Percentiles rank a stretch among this genome's conserved stretches.
Conservation (phyloP, 805 yeast species). For the Barnettozyma californica region DNA sequence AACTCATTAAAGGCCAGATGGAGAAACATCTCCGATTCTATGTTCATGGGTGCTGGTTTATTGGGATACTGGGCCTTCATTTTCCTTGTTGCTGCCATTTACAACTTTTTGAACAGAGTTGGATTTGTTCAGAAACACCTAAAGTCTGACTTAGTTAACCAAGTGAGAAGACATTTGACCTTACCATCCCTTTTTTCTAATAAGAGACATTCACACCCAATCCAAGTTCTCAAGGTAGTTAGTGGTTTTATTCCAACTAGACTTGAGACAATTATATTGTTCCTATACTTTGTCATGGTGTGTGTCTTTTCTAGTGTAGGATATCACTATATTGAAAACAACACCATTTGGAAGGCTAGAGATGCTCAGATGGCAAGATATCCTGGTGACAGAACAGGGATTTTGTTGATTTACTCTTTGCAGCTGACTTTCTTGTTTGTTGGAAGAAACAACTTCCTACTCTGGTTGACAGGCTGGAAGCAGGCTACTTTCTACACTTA, state of each 20-base stretch:
- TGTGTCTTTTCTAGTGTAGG: slow-evolving; percentile 16
- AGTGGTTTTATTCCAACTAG: slow-evolving; percentile 24
- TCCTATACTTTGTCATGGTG: slow-evolving; percentile 28
- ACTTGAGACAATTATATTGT: slow-evolving; percentile 25
- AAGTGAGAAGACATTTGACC: slow-evolving; percentile 14
- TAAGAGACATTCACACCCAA: slow-evolving; percentile 19
- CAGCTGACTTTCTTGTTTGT: slow-evolving; percentile 59
- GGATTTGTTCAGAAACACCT: slow-evolving; percentile 15
- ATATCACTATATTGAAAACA: slow-evolving; percentile 13
- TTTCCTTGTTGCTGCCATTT: slow-evolving; percentile 35
- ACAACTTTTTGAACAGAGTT: slow-evolving; percentile 17
- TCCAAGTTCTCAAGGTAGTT: slow-evolving; percentile 8
- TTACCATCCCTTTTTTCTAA: slow-evolving; percentile 15
- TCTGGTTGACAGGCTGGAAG: slow-evolving; percentile 58
- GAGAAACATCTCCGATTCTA: slow-evolving; percentile 35
- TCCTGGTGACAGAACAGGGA: slow-evolving; percentile 25
- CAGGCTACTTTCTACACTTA: slow-evolving; percentile 56
- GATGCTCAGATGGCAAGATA: slow-evolving; percentile 22
- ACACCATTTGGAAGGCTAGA: slow-evolving; percentile 18
- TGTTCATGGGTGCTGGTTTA: slow-evolving; percentile 41
- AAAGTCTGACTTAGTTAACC: slow-evolving; percentile 12
- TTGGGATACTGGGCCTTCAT: slow-evolving; percentile 46
- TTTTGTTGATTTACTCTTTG: slow-evolving; percentile 29
- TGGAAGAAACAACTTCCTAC: slow-evolving; percentile 67
- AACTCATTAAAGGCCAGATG: slow-evolving; percentile 27